Base-by-base conservation (phyloP, 2,329 filamentous ascomycete genomes). In the Diplocarpon rosae region DNA sequence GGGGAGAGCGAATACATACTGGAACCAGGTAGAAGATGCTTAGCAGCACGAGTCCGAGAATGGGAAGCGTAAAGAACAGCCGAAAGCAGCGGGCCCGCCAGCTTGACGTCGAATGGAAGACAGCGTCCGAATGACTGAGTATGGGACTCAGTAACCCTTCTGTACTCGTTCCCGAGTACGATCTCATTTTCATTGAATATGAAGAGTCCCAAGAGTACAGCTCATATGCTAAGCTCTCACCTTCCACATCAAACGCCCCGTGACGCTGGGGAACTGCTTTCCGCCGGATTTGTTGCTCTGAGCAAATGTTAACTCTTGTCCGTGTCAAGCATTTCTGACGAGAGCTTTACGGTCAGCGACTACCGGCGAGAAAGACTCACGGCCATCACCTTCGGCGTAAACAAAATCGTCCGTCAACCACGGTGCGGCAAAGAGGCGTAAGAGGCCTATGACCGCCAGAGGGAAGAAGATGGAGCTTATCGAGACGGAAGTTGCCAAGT, bases 381-480 rank as follows among this genome's bases (percentile, higher is more conserved):
- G 31, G 2, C 38, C 33, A 29, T 44, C 42, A 10, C 15, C 4
- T 12, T 40, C 37, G 13, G 28, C 6, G 30, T 43, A 49, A 2
- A 37, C 6, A 14, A 17, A 43, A 10, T 51, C 49, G 1, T 49
- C 42, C 12, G 44, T 43, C 16, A 51, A 24, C 49, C 49, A 51
- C 10, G 24, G 30, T 4, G 46, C 44, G 2, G 46, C 46, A 17
- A 27, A 37, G 2, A 51, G 29, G 7, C 49, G 34, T 2, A 50
- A 13, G 1, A 52, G 39, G 3, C 50, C 50, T 3, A 48, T 3
- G 6, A 51, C 14, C 24, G 50, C 44, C 12, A 51, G 15, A 11
- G 46, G 46, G 15, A 39, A 47, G 30, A 52, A 52, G 13, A 52
- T 46, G 3, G 32, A 40, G 14, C 17, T 37, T 11, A 50, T 28